Evolutionary conservation across 106 monocot species (phyloP), one percentile per base, ranked within the genome.

Genomic region (Apostasia shenzhenica): DNA sequence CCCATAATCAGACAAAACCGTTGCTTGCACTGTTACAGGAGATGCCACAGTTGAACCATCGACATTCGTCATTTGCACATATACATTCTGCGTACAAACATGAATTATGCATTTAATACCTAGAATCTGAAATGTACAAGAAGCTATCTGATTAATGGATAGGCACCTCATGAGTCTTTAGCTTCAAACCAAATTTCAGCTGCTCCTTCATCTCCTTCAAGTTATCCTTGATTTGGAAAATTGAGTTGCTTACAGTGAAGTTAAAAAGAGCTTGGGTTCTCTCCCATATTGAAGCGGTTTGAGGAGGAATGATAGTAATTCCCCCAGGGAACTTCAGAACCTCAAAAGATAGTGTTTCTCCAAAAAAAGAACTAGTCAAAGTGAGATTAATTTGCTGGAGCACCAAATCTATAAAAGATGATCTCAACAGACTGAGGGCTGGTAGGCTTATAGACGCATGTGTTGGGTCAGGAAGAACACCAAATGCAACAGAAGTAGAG

Each of bases 301-400:
- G 87, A 37, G 40, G 14, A 51, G 91, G 91, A 66, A 80, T 80
- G 59, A 91, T 67, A 12, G 84, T 84, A n/a, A 91, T 87, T 48
- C 91, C 91, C 59, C 84, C 84, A 72, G 91, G 84, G 59, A 87
- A 91, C 74, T 72, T 91, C 59, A 87, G 68, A 72, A 91, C 57
- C 55, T 87, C 84, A 73, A 91, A 81, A 50, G 77, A 72, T 7
- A 75, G 82, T 49, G 87, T 70, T 45, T 76, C 69, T 51, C 91
- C 91, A 80, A 91, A 91, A 56, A 87, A 59, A 12, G 79, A 78
- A 61, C 72, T 60, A 63, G 84, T 87, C 50, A 91, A 60, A 8
- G 87, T 73, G 2, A 91, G 72, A 82, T 91, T 91, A 63, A 84
- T 48, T 48, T 91, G 79, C 55, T 72, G 61, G 11, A 87, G 84